Evolutionary conservation across 495 filamentous ascomycete genomes (phyloP).

Genomic region (Trichoderma erinaceum): DNA sequence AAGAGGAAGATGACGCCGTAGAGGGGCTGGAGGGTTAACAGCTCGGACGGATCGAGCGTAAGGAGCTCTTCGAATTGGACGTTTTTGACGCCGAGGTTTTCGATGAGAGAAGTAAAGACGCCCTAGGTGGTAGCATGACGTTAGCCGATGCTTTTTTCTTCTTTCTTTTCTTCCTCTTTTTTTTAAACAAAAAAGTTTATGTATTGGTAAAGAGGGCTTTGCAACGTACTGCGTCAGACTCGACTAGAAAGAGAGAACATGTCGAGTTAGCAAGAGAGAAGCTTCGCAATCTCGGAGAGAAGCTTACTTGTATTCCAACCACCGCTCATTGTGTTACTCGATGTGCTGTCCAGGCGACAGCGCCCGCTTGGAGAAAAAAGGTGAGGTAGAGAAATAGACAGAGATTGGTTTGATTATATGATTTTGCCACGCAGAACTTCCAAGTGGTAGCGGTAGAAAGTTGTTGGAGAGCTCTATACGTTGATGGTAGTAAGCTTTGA

Average conservation of each 20-base stretch:
- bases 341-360: background rate
- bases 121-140: constrained; percentile 49
- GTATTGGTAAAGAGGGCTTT: constrained; percentile 16
- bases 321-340: constrained; percentile 43
- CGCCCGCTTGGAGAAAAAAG: background rate
- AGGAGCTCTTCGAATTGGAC: constrained; percentile 98
- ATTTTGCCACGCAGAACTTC: background rate
- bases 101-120: constrained; percentile 91
- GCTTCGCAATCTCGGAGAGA: background rate
- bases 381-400: background rate
- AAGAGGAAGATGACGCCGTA: constrained; percentile 99
- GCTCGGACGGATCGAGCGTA: constrained; percentile 72
- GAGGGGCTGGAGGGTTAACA: constrained; percentile 72
- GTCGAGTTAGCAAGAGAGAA: constrained; percentile 31
- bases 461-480: too few relatives aligned
- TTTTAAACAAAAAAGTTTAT: too few relatives aligned
- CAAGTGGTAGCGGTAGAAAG: background rate
- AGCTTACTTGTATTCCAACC: constrained; percentile 42
- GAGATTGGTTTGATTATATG: background rate
- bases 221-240: constrained; percentile 79
- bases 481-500: background rate
- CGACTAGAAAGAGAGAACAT: constrained; percentile 50
- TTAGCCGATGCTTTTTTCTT: constrained; percentile 17
- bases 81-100: constrained; percentile 84
- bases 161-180: too few relatives aligned